Evolutionary conservation across 164 flowering plant species (phyloP).

Genomic region (Aristolochia californica): DNA sequence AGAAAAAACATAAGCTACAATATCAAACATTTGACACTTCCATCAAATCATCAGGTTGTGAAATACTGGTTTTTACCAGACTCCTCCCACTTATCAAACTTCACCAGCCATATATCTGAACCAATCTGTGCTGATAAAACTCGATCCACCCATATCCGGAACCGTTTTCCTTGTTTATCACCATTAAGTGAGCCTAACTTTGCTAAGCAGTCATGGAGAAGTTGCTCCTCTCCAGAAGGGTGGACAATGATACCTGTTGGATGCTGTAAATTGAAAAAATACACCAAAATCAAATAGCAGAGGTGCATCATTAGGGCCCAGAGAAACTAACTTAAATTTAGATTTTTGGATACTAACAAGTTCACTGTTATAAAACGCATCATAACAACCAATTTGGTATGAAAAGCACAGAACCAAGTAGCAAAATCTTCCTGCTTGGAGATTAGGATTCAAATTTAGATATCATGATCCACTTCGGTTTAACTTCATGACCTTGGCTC

Average conservation of each 20-base stretch:
- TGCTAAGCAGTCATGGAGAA: slow-evolving; percentile 30
- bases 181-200: slow-evolving; percentile 34
- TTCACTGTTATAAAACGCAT: no score
- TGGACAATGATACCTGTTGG: slow-evolving; percentile 41
- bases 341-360: no score
- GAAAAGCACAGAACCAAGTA: no score
- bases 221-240: slow-evolving; percentile 47
- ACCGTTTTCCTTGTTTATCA: slow-evolving; percentile 48
- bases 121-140: slow-evolving; percentile 40
- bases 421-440: no score
- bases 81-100: slow-evolving; percentile 61
- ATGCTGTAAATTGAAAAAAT: slow-evolving; percentile 20
- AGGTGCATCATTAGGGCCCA: no score
- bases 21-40: neutral
- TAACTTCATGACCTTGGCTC: no score
- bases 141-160: slow-evolving; percentile 59
- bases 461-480: no score
- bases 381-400: no score
- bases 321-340: no score
- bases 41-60: neutral
- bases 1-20: neutral
- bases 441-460: no score
- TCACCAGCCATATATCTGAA: slow-evolving; percentile 54
- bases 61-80: slow-evolving; percentile 27
- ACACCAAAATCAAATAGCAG: no score